Conservation (phyloP, 768 basidiomycete genomes). For the Boletus eberwhitei region DNA sequence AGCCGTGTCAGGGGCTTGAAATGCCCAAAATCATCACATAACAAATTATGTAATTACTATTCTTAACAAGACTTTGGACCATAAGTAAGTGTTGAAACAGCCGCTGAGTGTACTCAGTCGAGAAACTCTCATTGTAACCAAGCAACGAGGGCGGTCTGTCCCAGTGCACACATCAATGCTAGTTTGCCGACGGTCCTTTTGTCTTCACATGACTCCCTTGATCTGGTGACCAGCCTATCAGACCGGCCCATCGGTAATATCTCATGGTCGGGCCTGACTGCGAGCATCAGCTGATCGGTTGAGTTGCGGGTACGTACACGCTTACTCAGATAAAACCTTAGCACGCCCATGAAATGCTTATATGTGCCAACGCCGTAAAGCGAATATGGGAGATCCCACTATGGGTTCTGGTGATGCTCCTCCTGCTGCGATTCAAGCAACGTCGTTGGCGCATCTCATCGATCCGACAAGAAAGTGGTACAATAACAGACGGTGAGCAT, state of each 20-base stretch:
- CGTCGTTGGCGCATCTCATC: constrained; percentile 51
- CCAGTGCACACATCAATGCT: neutral
- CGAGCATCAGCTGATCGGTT: no score
- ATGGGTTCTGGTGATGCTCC: constrained; percentile 57
- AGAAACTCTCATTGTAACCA: no score
- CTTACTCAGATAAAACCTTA: no score
- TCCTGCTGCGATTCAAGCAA: constrained; percentile 21
- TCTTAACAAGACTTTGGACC: no score
- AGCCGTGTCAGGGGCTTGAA: constrained; percentile 3
- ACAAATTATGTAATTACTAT: no score
- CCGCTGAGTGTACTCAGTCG: no score
- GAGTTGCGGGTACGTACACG: no score
- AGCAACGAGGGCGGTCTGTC: no score
- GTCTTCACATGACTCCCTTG: neutral
- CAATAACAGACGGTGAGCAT: constrained; percentile 62
- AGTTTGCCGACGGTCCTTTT: neutral
- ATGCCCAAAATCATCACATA: neutral
- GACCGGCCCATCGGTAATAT: neutral
- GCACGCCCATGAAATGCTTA: no score
- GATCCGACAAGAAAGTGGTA: constrained; percentile 71
- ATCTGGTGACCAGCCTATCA: neutral
- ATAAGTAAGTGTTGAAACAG: no score
- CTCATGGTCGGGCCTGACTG: no score
- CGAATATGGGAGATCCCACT: constrained; percentile 20
- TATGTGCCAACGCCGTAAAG: neutral